Base-by-base conservation (phyloP, 805 yeast genomes). In the Myxozyma melibiosi region DNA sequence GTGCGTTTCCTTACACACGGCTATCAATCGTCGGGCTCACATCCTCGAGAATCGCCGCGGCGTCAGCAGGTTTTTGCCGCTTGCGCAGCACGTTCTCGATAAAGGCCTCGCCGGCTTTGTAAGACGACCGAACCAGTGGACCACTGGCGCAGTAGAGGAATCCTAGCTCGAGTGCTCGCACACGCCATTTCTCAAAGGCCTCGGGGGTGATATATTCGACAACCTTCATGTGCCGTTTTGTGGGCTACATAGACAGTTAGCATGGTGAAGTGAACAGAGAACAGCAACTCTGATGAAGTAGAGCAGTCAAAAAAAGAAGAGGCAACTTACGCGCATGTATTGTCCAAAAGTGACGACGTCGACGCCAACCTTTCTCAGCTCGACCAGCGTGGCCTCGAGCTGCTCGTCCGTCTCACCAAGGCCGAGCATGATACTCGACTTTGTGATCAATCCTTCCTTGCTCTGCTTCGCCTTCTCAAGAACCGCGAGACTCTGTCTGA, bases 321-420 rank as follows among this genome's bases (percentile, higher is more conserved):
- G 14, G 2, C 14, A 28, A 35, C 58, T 11, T 54, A 54, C 58
- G 18, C 60, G 20, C 63, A 59, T 59, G 73, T 94, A 94, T 74
- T 94, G 99, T 35, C 99, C 99, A 74, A 94, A 94, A 0, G 99
- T 94, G 16, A 94, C 97, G 48, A 94, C 96, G 69, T 94, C 98
- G 71, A 96, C 94, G 7, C 80, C 75, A 42, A 85, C 80, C 18
- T 75, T 83, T 62, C 98, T 81, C 65, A 95, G 76, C 70, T 89
- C 96, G 61, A 73, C 78, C 67, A 94, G 71, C 0, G 97, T 85
- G 63, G 83, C 84, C 69, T 84, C 70, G 11, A 94, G 72, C 73
- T 94, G 97, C 52, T 85, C 96, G 68, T 94, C 98, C 1, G 91
- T 83, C 73, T 94, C 99, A 39, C 99, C 99, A 57, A 94, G 81